A percentile compares a stretch with the other conserved stretches of the same genome.
Conservation (phyloP, 768 basidiomycete species). For the Russula olivacea region DNA sequence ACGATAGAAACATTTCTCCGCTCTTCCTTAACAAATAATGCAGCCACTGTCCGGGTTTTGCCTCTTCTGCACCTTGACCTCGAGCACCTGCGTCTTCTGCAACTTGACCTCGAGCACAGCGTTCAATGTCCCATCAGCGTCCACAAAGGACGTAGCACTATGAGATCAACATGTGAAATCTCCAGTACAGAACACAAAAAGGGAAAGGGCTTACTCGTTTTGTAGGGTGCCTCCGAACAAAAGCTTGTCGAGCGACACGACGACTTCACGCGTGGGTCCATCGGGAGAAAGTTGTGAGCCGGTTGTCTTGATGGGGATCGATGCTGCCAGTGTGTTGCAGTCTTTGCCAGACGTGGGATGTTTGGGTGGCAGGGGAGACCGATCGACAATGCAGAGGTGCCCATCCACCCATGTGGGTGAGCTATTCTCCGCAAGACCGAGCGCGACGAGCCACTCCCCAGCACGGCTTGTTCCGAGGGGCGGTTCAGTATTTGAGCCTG, state of each 20-base stretch:
- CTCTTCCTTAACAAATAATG: conserved; percentile 18
- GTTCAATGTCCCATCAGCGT: conserved; percentile 20
- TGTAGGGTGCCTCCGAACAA: conserved; percentile 1
- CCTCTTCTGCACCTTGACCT: conserved; percentile 21
- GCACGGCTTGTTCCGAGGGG: too few relatives aligned
- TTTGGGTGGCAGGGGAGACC: too few relatives aligned
- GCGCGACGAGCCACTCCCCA: too few relatives aligned
- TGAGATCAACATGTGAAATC: not conserved
- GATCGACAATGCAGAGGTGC: too few relatives aligned
- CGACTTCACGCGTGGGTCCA: conserved; percentile 10
- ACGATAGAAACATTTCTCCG: not conserved
- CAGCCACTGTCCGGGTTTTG: conserved; percentile 14
- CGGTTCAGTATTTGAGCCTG: too few relatives aligned
- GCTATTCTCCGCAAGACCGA: too few relatives aligned
- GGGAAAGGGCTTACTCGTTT: conserved; percentile 7
- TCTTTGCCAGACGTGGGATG: too few relatives aligned
- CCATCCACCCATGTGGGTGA: too few relatives aligned
- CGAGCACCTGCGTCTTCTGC: conserved; percentile 21
- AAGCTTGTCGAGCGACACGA: conserved; percentile 14
- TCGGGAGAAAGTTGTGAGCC: not conserved
- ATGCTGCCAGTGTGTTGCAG: too few relatives aligned
- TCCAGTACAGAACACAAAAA: not conserved
- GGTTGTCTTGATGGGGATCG: conserved; percentile 7
- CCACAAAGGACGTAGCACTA: conserved; percentile 16
- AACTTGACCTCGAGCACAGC: conserved; percentile 24